These are phyloP conservation scores for Pyricularia pennisetigena DNA, from an alignment of 2,329 filamentous ascomycete species.

Conservation along the genomic window DNA sequence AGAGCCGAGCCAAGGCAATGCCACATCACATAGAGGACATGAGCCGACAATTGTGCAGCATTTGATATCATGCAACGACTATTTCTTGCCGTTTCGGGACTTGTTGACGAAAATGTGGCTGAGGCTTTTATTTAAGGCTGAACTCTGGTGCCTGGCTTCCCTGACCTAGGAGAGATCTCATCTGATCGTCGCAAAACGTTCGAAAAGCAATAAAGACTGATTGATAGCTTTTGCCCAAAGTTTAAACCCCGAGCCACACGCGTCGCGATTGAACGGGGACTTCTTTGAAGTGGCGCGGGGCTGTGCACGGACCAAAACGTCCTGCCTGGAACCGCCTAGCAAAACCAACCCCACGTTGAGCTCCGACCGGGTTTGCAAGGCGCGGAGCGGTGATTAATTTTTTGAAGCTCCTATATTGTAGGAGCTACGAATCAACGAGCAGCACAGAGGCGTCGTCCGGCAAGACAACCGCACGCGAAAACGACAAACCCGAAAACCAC, in stretches of 20 bases:
- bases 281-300: not conserved
- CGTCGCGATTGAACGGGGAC: not conserved
- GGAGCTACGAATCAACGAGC: not conserved
- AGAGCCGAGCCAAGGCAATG: not conserved
- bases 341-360: not conserved
- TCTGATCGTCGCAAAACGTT: not conserved
- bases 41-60: not conserved
- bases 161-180: not conserved
- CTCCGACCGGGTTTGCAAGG: not conserved
- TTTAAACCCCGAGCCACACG: not conserved
- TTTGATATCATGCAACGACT: not conserved
- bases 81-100: not conserved
- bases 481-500: not conserved
- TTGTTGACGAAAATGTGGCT: not conserved
- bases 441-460: not conserved
- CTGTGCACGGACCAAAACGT: not conserved
- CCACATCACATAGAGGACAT: not conserved
- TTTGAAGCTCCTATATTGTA: not conserved
- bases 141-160: not conserved
- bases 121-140: not conserved
- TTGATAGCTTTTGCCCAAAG: not conserved
- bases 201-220: not conserved
- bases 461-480: not conserved
- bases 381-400: constrained; percentile 1
- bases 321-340: not conserved